Evolutionary conservation across 345 rosid species (phyloP), one percentile per base, ranked within the genome.

Genomic region (Camelina neglecta): DNA sequence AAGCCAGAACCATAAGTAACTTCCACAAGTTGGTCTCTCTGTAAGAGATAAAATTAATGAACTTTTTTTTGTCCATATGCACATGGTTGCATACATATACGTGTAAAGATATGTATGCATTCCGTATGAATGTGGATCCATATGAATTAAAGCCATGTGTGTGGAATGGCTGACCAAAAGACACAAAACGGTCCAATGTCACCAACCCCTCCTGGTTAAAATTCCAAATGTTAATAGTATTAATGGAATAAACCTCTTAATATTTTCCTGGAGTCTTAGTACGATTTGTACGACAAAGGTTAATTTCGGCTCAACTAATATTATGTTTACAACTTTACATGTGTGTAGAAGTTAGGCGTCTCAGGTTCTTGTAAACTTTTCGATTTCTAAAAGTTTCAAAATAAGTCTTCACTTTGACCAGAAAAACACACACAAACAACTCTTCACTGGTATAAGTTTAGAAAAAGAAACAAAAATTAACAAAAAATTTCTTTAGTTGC

Each of bases 161-260:
- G 33, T 63, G 5, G 54, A 76, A 69, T 70, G 75, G 66, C 54
- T 70, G 75, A 71, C 71, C 66, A 70, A 70, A 70, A 63, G 71
- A 64, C 75, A 76, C 29, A 56, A 45, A 66, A 70, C 24, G 66
- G 80, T 76, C 71, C 75, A 76, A 62, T 70, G 59, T 76, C 66
- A 70, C 75, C 71, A 70, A 69, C 75, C 53, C 53, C 65, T 70
- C 51, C 23, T 33, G 49, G 41, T 76, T 45, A 35, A 76, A 69
- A 39, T 45, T 49, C 59, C 44, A 55, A 45, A 44, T 54, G 69
- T 41, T 48, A 66, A 48, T 48, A 60, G 61, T 69, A 18, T 33
- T 42, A 51, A 16, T 36, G 33, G 38, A 63, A 15, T 26, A 36
- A 29, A 39, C 41, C 62, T 67, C 26, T 61, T 44, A 33, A 26